Conservation (phyloP, 768 basidiomycete species). For the Tricholoma flavovirens region DNA sequence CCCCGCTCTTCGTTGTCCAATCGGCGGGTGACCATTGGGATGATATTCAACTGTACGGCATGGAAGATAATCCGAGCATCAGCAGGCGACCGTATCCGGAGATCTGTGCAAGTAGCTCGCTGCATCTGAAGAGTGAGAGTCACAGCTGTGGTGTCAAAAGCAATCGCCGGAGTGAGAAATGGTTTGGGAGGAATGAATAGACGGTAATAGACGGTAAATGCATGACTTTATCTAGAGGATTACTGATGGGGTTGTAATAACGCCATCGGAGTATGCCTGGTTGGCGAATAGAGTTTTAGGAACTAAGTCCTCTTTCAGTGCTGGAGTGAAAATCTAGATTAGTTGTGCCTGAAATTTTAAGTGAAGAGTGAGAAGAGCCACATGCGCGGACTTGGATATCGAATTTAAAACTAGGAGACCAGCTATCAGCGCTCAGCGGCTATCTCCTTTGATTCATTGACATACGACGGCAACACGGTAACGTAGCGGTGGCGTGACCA, state of each 20-base stretch:
- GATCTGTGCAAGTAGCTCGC: conserved; percentile 45
- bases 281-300: conserved; percentile 47
- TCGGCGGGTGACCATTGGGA: conserved; percentile 76
- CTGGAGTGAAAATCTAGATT: conserved; percentile 25
- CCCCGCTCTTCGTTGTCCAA: conserved; percentile 73
- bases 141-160: conserved; percentile 9
- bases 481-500: too few species aligned
- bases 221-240: conserved; percentile 30
- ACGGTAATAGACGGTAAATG: conserved; percentile 18
- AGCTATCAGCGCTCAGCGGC: too few species aligned
- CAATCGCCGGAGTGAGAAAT: conserved; percentile 2
- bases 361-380: conserved; percentile 7
- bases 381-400: neutral
- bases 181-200: conserved; percentile 16
- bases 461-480: too few species aligned
- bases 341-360: conserved; percentile 21
- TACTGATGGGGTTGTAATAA: conserved; percentile 35
- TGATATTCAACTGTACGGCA: conserved; percentile 56
- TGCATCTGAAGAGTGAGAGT: conserved; percentile 31
- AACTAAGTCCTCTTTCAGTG: conserved; percentile 26
- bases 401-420: neutral
- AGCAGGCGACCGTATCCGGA: conserved; percentile 46
- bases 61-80: conserved; percentile 65
- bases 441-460: neutral
- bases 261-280: conserved; percentile 22